Conservation (phyloP, 2,329 filamentous ascomycete genomes). For the Aspergillus cejpii region DNA sequence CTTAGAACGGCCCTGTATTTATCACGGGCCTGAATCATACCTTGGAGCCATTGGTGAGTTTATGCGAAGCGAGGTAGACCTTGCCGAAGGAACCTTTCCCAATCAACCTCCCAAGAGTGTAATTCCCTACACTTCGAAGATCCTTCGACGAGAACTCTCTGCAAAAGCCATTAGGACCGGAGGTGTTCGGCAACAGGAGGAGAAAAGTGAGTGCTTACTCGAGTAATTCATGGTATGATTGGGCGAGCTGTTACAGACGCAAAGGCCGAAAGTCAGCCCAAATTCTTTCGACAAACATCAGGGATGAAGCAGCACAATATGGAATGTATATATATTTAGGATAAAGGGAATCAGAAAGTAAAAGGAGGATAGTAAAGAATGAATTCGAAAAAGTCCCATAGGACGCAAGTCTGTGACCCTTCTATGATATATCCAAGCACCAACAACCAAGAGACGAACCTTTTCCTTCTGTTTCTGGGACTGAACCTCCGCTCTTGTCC, state of each 20-base stretch:
- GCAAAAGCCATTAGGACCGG: slow-evolving; percentile 10
- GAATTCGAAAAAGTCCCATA: not conserved
- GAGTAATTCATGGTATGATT: slow-evolving; percentile 92
- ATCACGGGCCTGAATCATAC: slow-evolving; percentile 40
- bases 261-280: slow-evolving; percentile 14
- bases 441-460: slow-evolving; percentile 33
- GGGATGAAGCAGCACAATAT: not conserved
- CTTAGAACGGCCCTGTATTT: slow-evolving; percentile 6
- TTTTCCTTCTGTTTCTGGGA: slow-evolving; percentile 55
- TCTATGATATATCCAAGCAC: not conserved
- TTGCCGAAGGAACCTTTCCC: slow-evolving; percentile 98
- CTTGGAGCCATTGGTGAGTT: slow-evolving; percentile 97
- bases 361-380: not conserved
- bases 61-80: slow-evolving; percentile 92
- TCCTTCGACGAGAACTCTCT: slow-evolving; percentile 94
- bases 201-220: slow-evolving; percentile 56
- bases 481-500: slow-evolving; percentile 48
- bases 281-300: slow-evolving; percentile 4
- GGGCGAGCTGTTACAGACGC: slow-evolving; percentile 64
- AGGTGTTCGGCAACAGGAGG: not conserved
- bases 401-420: not conserved
- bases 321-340: not conserved
- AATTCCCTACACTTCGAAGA: slow-evolving; percentile 88
- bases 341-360: not conserved
- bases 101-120: slow-evolving; percentile 82